Base-by-base conservation (phyloP, 331 rosid genomes). In the Rhamnella rubrinervis region DNA sequence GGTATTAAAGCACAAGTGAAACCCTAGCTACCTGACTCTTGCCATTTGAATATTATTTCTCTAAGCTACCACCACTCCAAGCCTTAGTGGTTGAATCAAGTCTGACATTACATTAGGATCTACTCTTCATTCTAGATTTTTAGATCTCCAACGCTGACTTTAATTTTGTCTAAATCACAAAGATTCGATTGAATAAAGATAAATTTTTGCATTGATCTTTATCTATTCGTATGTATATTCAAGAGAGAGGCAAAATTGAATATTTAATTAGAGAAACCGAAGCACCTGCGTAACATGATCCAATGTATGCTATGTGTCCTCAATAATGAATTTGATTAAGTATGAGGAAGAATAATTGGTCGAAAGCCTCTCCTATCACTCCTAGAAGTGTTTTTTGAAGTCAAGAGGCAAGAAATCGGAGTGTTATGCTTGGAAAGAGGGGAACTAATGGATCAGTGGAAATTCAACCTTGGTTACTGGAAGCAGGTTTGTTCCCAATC, bases 251-350 rank as follows among this genome's bases (percentile, higher is more conserved):
- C 0, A 67, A 67, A 16, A 55, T 37, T 23, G 23, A 1, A 1
- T 23, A 23, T 23, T 23, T 23, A 1, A 23, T 1, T 23, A 1
- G 23, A 23, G 17, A 52, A 62, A 23, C 23, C 4, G 23, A 55
- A 5, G 50, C 1, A 51, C 50, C 1, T 1, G 26, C 2, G 61
- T 0, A 51, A 15, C 13, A 67, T 47, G 55, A 68, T 41, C 64
- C 56, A 19, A 14, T 5, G 2, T 68, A 28, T 20, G 18, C 31
- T 35, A 35, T 11, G 12, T 0, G 7, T 16, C 2, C 70, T 49
- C 19, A 65, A 65, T 65, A 35, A 49, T 65, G 70, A 65, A 20
- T 65, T 65, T 65, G 70, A 65, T 47, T 23, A 65, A 10, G 70
- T 49, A 1, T 15, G 15, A 18, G 70, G 70, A 11, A 47, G 46